Evolutionary conservation across 2,329 filamentous ascomycete genomes (phyloP).

Genomic region (Xylariomycetidae sp.): DNA sequence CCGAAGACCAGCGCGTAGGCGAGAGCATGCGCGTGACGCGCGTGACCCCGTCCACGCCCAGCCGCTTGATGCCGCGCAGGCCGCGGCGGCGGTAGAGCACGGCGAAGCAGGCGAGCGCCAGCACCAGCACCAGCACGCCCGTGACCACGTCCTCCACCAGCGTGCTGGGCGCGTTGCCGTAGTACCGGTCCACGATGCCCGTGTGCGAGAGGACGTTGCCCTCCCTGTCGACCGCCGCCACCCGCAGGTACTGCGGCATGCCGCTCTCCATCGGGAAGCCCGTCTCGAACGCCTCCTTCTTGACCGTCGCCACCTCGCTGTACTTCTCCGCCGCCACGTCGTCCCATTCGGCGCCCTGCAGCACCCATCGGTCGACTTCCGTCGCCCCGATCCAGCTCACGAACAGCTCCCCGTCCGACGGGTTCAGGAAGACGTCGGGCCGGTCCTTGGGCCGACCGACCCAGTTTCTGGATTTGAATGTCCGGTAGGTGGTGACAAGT

Average conservation of each 20-base stretch:
- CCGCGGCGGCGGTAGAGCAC: constrained; percentile 6
- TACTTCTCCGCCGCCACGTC: constrained; percentile 3
- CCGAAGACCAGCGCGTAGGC: neutral
- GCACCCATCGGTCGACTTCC: constrained; percentile 24
- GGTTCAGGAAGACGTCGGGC: constrained; percentile 9
- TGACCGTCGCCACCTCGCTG: constrained; percentile 3
- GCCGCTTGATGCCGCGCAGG: constrained; percentile 5
- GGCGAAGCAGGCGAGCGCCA: neutral
- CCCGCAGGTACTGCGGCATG: constrained; percentile 14
- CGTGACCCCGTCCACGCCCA: constrained; percentile 3
- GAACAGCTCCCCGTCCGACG: constrained; percentile 21
- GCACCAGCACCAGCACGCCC: neutral
- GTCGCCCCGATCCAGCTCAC: constrained; percentile 42
- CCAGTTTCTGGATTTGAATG: constrained; percentile 45
- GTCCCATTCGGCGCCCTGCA: constrained; percentile 13
- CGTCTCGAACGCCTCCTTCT: constrained; percentile 10
- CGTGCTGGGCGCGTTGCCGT: constrained; percentile 5
- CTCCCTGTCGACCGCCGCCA: constrained; percentile 7
- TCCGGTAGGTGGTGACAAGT: constrained; percentile 42
- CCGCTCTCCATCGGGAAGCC: constrained; percentile 4
- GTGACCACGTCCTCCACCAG: constrained; percentile 3
- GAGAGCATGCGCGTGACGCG: neutral
- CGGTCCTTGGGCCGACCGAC: constrained; percentile 25
- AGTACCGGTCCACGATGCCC: constrained; percentile 6
- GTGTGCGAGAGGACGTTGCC: constrained; percentile 9